A percentile compares a stretch with the other conserved stretches of the same genome.
Conservation (phyloP, 345 rosid genomes). For the Sonneratia alba region DNA sequence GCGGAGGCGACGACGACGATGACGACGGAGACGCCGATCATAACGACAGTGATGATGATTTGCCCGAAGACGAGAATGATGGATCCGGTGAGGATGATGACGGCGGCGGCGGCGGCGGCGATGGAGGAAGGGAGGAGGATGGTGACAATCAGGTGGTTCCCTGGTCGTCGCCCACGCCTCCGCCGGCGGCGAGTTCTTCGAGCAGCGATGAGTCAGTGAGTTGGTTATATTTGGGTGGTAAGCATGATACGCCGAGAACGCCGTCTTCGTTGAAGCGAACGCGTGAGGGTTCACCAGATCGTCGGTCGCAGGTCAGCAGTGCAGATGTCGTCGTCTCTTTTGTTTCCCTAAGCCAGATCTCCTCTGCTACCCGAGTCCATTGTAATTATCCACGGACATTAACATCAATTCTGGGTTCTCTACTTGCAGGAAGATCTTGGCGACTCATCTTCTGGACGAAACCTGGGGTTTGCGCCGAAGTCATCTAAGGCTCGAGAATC, state of each 20-base stretch:
- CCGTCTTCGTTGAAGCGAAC: constrained; percentile 18
- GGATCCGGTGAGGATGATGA: constrained; percentile 1
- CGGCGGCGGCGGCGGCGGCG: constrained; percentile 5
- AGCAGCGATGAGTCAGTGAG: constrained; percentile 24
- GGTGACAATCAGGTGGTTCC: constrained; percentile 62
- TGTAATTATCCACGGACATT: too few relatives aligned
- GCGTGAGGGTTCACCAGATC: constrained; percentile 20
- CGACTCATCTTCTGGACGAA: too few relatives aligned
- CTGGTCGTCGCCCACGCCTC: constrained; percentile 31
- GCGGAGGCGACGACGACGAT: constrained; percentile 11
- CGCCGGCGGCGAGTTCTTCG: constrained; percentile 31
- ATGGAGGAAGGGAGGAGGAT: constrained; percentile 11
- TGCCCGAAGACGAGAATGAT: too few relatives aligned
- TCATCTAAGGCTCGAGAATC: too few relatives aligned
- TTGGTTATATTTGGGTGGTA: neutral
- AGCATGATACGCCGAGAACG: neutral
- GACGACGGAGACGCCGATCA: constrained; percentile 8
- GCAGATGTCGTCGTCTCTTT: neutral
- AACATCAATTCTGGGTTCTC: too few relatives aligned
- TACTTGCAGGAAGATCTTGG: too few relatives aligned
- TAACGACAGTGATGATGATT: constrained; percentile 9
- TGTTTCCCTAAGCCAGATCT: too few relatives aligned
- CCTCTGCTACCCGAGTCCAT: too few relatives aligned
- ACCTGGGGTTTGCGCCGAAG: too few relatives aligned
- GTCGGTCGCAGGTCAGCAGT: constrained; percentile 19